Base-by-base conservation (phyloP, 2,329 filamentous ascomycete species). In the Xylogone sp. region DNA sequence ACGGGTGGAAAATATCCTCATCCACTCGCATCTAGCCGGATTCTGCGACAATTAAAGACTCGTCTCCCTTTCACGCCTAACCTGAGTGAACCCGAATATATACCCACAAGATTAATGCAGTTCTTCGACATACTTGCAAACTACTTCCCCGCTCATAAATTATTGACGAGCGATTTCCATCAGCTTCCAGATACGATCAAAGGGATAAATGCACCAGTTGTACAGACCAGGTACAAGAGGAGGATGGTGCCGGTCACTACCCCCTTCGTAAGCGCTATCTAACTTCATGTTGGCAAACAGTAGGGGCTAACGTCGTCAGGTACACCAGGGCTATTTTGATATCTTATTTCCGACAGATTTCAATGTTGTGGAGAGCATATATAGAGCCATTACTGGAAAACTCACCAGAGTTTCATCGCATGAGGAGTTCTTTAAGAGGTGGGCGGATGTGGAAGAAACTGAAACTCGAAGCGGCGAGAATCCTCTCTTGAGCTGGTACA, bases 331-430 rank as follows among this genome's bases (percentile, higher is more conserved):
- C 44, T 97, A 96, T 71, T 99, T 99, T 67, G 95, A 99, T 68
- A 97, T 99, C 62, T 85, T 99, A 66, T 99, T 99, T 73, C 94
- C 94, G 0, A 99, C 94, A 10, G 88, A 99, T 70, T 99, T 99
- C 67, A 78, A 82, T 56, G 86, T 96, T 59, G 87, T 94, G 71
- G 91, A 97, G 70, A 85, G 90, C 62, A 84, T 97, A 61, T 99
- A 99, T 72, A 86, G 90, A 51, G 90, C 90, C 55, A 84, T 97
- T 62, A 99, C 94, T 0, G 93, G 93, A 27, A 94, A 95, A 67
- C 76, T 97, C 62, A 96, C 92, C 2, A 82, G 87, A 48, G 89
- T 96, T 48, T 81, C 86, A 67, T 84, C 86, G 34, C 94, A 99
- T 64, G 90, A 93, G 66, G 89, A 95, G 59, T 99, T 97, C 66